Percentiles rank a stretch among this genome's conserved stretches.
Conservation (phyloP, 495 filamentous ascomycete genomes). For the Podospora comata region DNA sequence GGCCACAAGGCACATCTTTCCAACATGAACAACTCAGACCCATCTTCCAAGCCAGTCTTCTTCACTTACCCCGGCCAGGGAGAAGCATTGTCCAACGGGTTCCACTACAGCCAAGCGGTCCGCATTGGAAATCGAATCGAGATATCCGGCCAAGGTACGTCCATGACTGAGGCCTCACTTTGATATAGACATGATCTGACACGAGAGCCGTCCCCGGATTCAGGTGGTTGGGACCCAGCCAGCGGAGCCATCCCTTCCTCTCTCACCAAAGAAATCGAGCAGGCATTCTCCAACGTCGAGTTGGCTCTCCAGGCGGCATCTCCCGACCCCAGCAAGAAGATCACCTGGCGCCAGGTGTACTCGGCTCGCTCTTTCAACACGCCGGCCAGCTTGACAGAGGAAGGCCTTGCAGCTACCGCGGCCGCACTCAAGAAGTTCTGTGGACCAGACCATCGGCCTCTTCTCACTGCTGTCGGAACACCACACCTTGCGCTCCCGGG, state of each 20-base stretch:
- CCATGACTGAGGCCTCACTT: background rate
- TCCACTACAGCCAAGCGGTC: conserved; percentile 15
- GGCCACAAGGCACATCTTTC: background rate
- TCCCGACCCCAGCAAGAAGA: background rate
- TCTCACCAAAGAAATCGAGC: conserved; percentile 17
- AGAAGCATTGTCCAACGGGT: conserved; percentile 2
- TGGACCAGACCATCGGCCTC: conserved; percentile 18
- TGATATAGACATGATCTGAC: background rate
- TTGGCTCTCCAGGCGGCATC: conserved; percentile 15
- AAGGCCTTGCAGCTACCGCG: conserved; percentile 9
- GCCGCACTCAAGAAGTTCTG: conserved; percentile 16
- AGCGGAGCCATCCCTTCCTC: conserved; percentile 12
- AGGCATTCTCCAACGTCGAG: conserved; percentile 22
- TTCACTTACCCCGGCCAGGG: conserved; percentile 41
- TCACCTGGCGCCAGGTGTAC: conserved; percentile 20
- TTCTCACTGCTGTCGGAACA: conserved; percentile 20
- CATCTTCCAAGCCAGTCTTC: background rate
- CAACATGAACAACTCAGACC: background rate
- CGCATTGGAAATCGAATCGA: conserved; percentile 14
- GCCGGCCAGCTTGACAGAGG: conserved; percentile 11
- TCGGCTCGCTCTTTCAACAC: conserved; percentile 12
- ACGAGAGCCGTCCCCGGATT: background rate
- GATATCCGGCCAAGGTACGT: conserved; percentile 14
- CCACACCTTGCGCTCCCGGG: conserved; percentile 15
- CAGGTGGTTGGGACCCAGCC: conserved; percentile 21